Evolutionary conservation across 129 eudicot species (phyloP).

Genomic region (Smallanthus sonchifolius): DNA sequence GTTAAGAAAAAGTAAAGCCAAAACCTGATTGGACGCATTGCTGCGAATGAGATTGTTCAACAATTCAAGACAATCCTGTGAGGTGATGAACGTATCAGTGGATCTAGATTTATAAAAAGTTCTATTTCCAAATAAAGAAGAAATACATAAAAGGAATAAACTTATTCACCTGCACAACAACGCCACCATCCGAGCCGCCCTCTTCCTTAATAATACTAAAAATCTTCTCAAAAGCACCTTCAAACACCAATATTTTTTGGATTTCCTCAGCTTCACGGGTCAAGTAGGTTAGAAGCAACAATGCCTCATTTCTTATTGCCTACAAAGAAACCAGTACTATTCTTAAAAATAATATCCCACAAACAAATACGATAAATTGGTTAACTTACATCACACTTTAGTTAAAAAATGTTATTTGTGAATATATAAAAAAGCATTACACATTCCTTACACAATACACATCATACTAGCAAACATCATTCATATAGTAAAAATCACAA

Average conservation of each 20-base stretch:
- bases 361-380: too few species aligned
- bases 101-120: not conserved
- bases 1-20: not conserved
- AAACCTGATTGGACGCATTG: constrained; percentile 83
- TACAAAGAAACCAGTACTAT: constrained; percentile 16
- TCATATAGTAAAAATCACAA: too few species aligned
- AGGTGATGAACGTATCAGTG: constrained; percentile 6
- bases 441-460: too few species aligned
- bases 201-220: constrained; percentile 83
- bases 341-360: not conserved
- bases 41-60: constrained; percentile 79
- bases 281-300: constrained; percentile 83
- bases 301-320: constrained; percentile 94
- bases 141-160: not conserved
- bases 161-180: constrained; percentile 75
- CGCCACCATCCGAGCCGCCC: constrained; percentile 97
- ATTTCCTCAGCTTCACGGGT: constrained; percentile 95
- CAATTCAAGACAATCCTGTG: constrained; percentile 88
- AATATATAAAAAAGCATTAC: too few species aligned
- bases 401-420: too few species aligned
- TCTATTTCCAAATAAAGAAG: not conserved
- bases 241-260: constrained; percentile 91
- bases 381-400: too few species aligned
- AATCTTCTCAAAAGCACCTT: constrained; percentile 95
- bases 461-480: too few species aligned